These are phyloP conservation scores for Plicaturopsis crispa DNA, from an alignment of 768 basidiomycete species.

Conservation along the genomic window DNA sequence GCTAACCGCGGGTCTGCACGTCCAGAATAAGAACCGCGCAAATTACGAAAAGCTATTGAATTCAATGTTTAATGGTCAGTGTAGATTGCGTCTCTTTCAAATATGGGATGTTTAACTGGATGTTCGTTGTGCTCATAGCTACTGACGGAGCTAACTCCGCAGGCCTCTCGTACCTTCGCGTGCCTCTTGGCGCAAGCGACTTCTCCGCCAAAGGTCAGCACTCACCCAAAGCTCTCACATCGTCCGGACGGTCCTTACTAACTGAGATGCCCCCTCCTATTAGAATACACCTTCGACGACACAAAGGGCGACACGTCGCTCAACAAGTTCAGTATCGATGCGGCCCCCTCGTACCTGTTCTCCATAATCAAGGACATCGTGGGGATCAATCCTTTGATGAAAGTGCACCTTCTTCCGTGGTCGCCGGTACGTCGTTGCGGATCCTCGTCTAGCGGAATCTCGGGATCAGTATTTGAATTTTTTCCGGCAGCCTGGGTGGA, in stretches of 20 bases:
- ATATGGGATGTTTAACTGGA: no score
- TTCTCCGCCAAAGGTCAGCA: conserved; percentile 51
- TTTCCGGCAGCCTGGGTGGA: conserved; percentile 67
- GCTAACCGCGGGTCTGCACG: conserved; percentile 2
- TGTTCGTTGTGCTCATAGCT: no score
- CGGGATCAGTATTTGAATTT: no score
- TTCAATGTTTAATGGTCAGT: conserved; percentile 55
- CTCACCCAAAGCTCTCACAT: no score
- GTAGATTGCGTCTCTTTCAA: no score
- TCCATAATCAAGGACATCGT: conserved; percentile 57
- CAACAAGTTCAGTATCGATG: conserved; percentile 45
- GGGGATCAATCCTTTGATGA: conserved; percentile 43
- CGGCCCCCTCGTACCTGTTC: conserved; percentile 56
- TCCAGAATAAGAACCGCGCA: conserved; percentile 38
- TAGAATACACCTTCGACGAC: conserved; percentile 66
- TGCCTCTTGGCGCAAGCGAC: conserved; percentile 69
- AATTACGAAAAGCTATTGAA: conserved; percentile 55
- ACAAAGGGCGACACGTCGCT: conserved; percentile 54
- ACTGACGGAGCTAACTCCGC: conserved; percentile 55
- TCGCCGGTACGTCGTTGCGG: conserved; percentile 62
- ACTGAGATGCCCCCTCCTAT: no score
- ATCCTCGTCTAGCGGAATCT: no score
- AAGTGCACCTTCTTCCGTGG: conserved; percentile 66
- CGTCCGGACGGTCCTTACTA: no score
- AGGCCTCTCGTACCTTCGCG: conserved; percentile 61